Conservation (phyloP, 2,329 filamentous ascomycete genomes). For the Phyllosticta ampelicida region DNA sequence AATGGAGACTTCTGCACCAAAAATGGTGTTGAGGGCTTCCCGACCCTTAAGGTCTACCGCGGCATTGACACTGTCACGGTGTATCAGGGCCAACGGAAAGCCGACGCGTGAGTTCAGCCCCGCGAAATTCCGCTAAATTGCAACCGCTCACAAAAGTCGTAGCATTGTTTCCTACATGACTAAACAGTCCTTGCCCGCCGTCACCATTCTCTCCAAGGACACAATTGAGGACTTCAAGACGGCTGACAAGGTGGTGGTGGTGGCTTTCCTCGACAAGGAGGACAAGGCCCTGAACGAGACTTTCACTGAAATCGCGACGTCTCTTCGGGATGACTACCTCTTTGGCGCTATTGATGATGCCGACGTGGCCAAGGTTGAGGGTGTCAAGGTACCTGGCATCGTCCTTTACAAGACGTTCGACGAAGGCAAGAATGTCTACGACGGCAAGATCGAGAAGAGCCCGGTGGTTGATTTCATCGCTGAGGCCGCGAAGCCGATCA, state of each 20-base stretch:
- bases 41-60: constrained; percentile 98
- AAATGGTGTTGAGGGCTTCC: constrained; percentile 92
- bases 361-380: constrained; percentile 77
- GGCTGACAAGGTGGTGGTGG: constrained; percentile 88
- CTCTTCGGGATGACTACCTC: constrained; percentile 81
- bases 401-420: constrained; percentile 98
- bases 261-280: constrained; percentile 72
- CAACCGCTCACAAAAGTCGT: constrained; percentile 11
- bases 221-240: constrained; percentile 94
- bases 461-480: constrained; percentile 75
- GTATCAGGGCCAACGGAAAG: constrained; percentile 85
- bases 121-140: background rate
- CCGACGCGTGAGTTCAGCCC: constrained; percentile 46
- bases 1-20: constrained; percentile 84
- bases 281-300: constrained; percentile 81
- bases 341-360: constrained; percentile 84
- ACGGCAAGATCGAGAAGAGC: constrained; percentile 67
- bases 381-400: constrained; percentile 73
- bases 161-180: constrained; percentile 81
- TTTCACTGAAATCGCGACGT: constrained; percentile 61
- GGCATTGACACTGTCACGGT: constrained; percentile 69
- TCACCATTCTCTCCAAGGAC: constrained; percentile 71
- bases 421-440: constrained; percentile 82
- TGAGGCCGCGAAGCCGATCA: constrained; percentile 73
- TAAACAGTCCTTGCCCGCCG: constrained; percentile 91